Conservation (phyloP, 2,329 filamentous ascomycete species). For the Gaeumannomyces tritici region DNA sequence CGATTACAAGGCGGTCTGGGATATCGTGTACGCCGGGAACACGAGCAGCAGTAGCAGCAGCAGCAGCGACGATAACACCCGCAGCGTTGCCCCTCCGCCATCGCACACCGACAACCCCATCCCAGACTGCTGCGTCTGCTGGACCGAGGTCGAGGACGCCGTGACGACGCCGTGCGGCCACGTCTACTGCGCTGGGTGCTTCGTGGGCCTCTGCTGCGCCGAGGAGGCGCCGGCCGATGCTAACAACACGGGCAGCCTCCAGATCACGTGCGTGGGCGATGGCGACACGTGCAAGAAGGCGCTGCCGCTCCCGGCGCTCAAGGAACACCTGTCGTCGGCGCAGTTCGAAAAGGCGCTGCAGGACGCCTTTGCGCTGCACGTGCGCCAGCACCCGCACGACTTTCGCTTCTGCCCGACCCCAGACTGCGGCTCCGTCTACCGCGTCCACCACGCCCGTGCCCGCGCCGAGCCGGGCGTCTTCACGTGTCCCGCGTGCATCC, state of each 20-base stretch:
- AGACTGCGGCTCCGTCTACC: constrained; percentile 32
- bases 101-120: neutral
- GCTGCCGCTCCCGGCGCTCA: constrained; percentile 17
- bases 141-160: constrained; percentile 23
- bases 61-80: no score
- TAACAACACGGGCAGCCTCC: constrained; percentile 5
- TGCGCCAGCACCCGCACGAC: constrained; percentile 18
- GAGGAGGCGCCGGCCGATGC: neutral
- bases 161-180: constrained; percentile 27
- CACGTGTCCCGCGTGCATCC: constrained; percentile 26
- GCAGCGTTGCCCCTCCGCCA: no score
- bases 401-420: constrained; percentile 31
- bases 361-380: constrained; percentile 23
- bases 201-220: constrained; percentile 22
- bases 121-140: constrained; percentile 24
- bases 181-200: constrained; percentile 31
- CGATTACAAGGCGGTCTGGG: constrained; percentile 11
- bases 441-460: constrained; percentile 9
- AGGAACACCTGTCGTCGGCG: constrained; percentile 18
- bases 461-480: constrained; percentile 7
- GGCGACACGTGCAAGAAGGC: constrained; percentile 13
- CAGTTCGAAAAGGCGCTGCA: constrained; percentile 26
- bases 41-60: neutral
- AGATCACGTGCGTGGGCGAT: constrained; percentile 18
- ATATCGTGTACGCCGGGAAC: constrained; percentile 4